Percentiles rank a stretch among this genome's conserved stretches.
phyloP scores from a whole-genome alignment of 2,329 filamentous ascomycete genomes.

The Phaeosphaeriaceae sp. region DNA sequence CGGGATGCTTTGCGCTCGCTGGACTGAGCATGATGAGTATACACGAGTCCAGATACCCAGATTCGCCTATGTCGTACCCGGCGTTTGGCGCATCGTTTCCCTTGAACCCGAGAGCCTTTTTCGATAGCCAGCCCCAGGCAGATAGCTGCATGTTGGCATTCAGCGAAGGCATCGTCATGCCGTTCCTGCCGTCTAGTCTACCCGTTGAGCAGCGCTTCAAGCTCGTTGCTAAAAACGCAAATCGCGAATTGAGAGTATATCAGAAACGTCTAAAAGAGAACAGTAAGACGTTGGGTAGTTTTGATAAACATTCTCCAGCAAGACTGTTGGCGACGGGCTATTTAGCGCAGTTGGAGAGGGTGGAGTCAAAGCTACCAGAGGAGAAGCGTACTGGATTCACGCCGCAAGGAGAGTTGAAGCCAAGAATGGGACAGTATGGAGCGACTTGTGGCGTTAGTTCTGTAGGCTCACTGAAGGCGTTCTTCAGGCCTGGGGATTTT shows the following conservation, averaged over 20 bases:
- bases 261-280: constrained; percentile 50
- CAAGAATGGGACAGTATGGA: constrained; percentile 33
- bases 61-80: constrained; percentile 29
- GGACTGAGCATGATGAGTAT: constrained; percentile 57
- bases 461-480: constrained; percentile 47
- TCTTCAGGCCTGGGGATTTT: constrained; percentile 40
- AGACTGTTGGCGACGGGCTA: constrained; percentile 55
- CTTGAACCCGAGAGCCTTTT: constrained; percentile 55
- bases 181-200: constrained; percentile 48
- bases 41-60: constrained; percentile 43
- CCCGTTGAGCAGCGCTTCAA: constrained; percentile 48
- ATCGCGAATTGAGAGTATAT: constrained; percentile 52
- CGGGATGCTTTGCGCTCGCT: constrained; percentile 55
- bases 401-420: constrained; percentile 49
- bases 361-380: constrained; percentile 42
- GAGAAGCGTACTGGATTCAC: constrained; percentile 32
- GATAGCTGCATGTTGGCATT: constrained; percentile 58
- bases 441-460: constrained; percentile 57
- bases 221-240: constrained; percentile 50
- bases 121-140: constrained; percentile 43
- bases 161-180: constrained; percentile 55
- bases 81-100: constrained; percentile 56
- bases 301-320: constrained; percentile 48
- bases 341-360: constrained; percentile 49
- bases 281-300: constrained; percentile 16